These are phyloP conservation scores for Xerocomus minutiporus DNA, from an alignment of 1,284 basidiomycete species.

Conservation along the genomic window DNA sequence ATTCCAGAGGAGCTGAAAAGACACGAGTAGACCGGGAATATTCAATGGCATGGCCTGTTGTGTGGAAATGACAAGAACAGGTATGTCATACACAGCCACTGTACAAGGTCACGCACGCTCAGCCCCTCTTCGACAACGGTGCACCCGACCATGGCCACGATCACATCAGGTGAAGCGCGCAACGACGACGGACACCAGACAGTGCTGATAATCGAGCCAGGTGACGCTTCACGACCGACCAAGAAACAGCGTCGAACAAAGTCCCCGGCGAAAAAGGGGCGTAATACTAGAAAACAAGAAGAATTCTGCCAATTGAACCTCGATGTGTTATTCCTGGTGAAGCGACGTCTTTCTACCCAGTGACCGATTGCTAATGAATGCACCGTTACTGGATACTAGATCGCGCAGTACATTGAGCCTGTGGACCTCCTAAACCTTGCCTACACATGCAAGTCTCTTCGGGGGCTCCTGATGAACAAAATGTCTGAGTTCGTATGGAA, in stretches of 20 bases:
- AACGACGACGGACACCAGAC: not conserved
- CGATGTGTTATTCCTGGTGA: conserved; percentile 3
- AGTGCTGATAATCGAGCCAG: not conserved
- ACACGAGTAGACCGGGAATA: conserved; percentile 70
- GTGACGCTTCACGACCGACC: not conserved
- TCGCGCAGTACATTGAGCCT: conserved; percentile 16
- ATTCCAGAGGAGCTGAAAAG: conserved; percentile 69
- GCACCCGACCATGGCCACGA: too few species aligned
- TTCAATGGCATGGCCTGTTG: conserved; percentile 57
- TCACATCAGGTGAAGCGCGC: too few species aligned
- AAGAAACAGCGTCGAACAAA: not conserved
- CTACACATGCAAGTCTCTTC: conserved; percentile 25
- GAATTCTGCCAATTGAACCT: not conserved
- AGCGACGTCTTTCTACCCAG: not conserved
- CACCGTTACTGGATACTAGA: not conserved
- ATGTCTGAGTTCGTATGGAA: conserved; percentile 24
- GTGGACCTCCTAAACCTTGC: conserved; percentile 29
- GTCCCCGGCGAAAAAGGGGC: not conserved
- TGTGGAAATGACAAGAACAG: too few species aligned
- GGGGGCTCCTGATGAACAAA: conserved; percentile 24
- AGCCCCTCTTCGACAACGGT: too few species aligned
- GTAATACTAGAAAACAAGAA: not conserved
- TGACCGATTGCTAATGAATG: not conserved
- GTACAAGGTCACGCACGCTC: not conserved
- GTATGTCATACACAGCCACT: not conserved